Evolutionary conservation across 2,329 filamentous ascomycete species (phyloP).

Genomic region (Cercospora citrullina): DNA sequence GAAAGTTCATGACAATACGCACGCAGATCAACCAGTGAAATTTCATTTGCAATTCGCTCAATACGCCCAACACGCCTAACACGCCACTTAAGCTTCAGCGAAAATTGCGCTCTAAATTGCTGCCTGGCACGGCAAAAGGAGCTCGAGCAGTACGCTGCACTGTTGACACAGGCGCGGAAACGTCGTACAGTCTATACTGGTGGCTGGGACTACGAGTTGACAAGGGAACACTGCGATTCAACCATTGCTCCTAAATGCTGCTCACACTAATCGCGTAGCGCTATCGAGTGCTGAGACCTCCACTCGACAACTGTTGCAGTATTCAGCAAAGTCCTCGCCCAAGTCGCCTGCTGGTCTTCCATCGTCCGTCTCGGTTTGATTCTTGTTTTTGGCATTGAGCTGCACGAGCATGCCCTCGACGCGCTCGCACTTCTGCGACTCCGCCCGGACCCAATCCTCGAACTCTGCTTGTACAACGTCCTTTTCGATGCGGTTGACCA

Average conservation of each 20-base stretch:
- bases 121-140: background rate
- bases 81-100: background rate
- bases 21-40: too few relatives aligned
- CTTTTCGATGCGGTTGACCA: conserved; percentile 84
- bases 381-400: conserved; percentile 20
- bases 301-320: conserved; percentile 61
- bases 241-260: background rate
- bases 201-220: background rate
- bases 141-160: background rate
- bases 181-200: background rate
- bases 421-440: conserved; percentile 72
- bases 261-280: conserved; percentile 20
- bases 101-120: background rate
- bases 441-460: conserved; percentile 86
- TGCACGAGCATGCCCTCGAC: conserved; percentile 52
- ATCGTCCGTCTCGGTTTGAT: background rate
- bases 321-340: conserved; percentile 57
- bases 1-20: background rate
- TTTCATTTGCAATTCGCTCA: background rate
- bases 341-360: conserved; percentile 41
- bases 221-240: background rate
- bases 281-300: conserved; percentile 36
- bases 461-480: conserved; percentile 86
- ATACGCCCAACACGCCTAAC: background rate
- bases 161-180: background rate